Evolutionary conservation across 306 rosid species (phyloP).

Genomic region (Castanea mollissima): DNA sequence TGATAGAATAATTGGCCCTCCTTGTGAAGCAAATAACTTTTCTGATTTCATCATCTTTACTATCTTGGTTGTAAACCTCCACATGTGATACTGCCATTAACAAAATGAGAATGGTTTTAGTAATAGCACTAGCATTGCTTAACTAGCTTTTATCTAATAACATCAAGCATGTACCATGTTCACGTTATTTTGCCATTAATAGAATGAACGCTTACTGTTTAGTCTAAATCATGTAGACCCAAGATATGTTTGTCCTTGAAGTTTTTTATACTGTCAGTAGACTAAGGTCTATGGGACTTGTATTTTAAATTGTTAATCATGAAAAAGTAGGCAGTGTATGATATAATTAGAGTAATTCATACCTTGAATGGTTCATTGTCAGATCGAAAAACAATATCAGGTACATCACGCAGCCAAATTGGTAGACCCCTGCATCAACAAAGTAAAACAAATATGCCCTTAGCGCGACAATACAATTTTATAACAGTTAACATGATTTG

Average conservation of each 20-base stretch:
- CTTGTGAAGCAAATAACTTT: slow-evolving; percentile 78
- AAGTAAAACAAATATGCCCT: neutral
- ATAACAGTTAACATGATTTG: no score
- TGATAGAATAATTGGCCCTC: slow-evolving; percentile 86
- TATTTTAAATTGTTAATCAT: no score
- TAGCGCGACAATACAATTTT: neutral
- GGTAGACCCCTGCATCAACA: slow-evolving; percentile 70
- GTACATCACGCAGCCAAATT: slow-evolving; percentile 72
- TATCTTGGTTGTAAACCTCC: slow-evolving; percentile 58
- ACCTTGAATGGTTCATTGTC: slow-evolving; percentile 84
- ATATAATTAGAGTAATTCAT: neutral
- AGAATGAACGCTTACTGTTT: no score
- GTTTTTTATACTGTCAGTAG: no score
- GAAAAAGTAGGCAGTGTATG: no score
- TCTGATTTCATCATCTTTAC: slow-evolving; percentile 75
- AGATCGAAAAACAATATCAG: slow-evolving; percentile 67
- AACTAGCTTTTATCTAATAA: no score
- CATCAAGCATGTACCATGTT: no score
- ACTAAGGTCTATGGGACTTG: no score
- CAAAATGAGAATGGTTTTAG: neutral
- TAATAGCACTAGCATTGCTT: neutral
- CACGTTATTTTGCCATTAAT: no score
- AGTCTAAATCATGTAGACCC: no score
- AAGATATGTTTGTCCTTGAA: no score
- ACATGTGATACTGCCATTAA: slow-evolving; percentile 66